phyloP scores from a whole-genome alignment of 495 filamentous ascomycete genomes.

The Aspergillus asperescens region DNA sequence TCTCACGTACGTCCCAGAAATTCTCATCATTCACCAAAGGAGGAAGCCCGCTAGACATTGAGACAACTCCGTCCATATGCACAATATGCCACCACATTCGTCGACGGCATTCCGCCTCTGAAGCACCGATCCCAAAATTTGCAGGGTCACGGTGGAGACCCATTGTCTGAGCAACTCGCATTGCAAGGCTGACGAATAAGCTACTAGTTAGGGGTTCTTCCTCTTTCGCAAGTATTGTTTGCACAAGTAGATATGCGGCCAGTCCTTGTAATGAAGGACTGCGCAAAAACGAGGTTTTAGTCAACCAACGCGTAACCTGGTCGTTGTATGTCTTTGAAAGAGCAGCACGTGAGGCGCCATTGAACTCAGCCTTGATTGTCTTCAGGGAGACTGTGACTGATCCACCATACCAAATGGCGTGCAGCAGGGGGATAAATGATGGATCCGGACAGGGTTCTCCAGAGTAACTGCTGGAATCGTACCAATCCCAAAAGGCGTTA shows the following conservation, averaged over 20 bases:
- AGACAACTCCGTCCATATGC: conserved; percentile 54
- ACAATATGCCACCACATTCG: conserved; percentile 72
- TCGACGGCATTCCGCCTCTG: conserved; percentile 64
- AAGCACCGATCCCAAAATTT: conserved; percentile 56
- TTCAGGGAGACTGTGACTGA: conserved; percentile 43
- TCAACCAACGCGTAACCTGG: conserved; percentile 40
- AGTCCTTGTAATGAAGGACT: conserved; percentile 42
- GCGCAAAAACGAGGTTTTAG: conserved; percentile 42
- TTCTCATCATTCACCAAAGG: conserved; percentile 42
- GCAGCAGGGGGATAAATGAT: conserved; percentile 43
- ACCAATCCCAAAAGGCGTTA: conserved; percentile 46
- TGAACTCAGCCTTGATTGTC: conserved; percentile 43
- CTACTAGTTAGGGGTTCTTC: conserved; percentile 46
- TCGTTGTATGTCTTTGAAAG: conserved; percentile 39
- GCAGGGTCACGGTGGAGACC: conserved; percentile 67
- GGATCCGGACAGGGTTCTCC: conserved; percentile 39
- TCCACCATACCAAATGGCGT: conserved; percentile 47
- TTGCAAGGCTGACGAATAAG: conserved; percentile 49
- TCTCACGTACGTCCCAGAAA: conserved; percentile 45
- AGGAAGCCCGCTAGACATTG: conserved; percentile 45
- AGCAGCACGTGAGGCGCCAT: conserved; percentile 28
- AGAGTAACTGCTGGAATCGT: conserved; percentile 42
- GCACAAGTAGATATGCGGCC: conserved; percentile 42
- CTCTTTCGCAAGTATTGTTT: conserved; percentile 44
- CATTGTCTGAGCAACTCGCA: conserved; percentile 68